Conservation (phyloP, 2,329 filamentous ascomycete genomes). For the Teratosphaeriaceae sp. region DNA sequence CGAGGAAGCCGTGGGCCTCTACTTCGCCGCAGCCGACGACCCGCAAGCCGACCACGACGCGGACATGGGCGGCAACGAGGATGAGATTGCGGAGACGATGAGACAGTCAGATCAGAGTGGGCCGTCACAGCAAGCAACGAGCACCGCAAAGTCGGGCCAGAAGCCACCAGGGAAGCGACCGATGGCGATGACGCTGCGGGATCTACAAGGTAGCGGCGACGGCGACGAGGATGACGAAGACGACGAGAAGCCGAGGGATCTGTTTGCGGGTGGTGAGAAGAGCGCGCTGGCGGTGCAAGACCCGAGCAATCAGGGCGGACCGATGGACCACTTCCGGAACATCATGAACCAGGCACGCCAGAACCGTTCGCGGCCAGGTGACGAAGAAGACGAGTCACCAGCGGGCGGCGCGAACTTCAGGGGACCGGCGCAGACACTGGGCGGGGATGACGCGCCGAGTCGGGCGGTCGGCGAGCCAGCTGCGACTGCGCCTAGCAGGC, state of each 20-base stretch:
- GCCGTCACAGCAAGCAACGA: conserved; percentile 10
- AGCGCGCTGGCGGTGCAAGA: conserved; percentile 65
- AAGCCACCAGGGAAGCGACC: conserved; percentile 16
- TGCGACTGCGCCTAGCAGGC: conserved; percentile 33
- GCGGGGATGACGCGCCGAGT: conserved; percentile 69
- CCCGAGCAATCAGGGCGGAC: conserved; percentile 43
- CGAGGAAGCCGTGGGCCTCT: conserved; percentile 38
- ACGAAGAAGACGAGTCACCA: conserved; percentile 42
- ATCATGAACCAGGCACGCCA: conserved; percentile 43
- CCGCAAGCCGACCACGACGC: conserved; percentile 31
- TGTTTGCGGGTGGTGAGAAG: conserved; percentile 82
- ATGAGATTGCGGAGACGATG: conserved; percentile 10
- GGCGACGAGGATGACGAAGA: conserved; percentile 55
- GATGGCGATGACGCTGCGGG: conserved; percentile 36
- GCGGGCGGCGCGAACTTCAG: conserved; percentile 45
- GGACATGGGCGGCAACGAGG: conserved; percentile 23
- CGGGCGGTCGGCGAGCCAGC: conserved; percentile 59
- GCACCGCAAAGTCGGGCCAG: conserved; percentile 9
- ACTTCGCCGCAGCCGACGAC: conserved; percentile 38
- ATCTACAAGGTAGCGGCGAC: conserved; percentile 44
- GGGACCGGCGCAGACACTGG: conserved; percentile 68
- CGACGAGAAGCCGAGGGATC: conserved; percentile 55
- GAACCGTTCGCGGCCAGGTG: conserved; percentile 52
- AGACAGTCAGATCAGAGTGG: conserved; percentile 7
- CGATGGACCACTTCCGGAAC: conserved; percentile 43